Evolutionary conservation across 495 filamentous ascomycete species (phyloP).

Genomic region (Aspergillus bertholletiae): DNA sequence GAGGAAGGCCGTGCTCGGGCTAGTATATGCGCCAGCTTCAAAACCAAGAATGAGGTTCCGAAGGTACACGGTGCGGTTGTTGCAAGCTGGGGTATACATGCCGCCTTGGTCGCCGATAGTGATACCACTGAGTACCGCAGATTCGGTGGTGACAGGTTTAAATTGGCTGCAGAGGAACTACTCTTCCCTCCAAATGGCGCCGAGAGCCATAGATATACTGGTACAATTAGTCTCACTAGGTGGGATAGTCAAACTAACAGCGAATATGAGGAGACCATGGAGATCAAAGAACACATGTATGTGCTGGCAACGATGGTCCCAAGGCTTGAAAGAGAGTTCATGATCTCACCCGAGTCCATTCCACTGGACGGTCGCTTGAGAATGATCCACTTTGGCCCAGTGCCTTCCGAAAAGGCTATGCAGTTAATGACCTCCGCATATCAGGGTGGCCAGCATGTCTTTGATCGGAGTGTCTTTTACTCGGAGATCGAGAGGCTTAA

Average conservation of each 20-base stretch:
- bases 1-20: conserved; percentile 34
- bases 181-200: conserved; percentile 57
- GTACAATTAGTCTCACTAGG: conserved; percentile 45
- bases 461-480: conserved; percentile 60
- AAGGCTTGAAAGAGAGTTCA: conserved; percentile 74
- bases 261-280: conserved; percentile 26
- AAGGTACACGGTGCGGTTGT: conserved; percentile 75
- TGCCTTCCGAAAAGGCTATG: conserved; percentile 62
- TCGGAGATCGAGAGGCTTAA: conserved; percentile 57
- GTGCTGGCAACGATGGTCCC: conserved; percentile 71
- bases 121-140: conserved; percentile 75
- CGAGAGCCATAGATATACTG: conserved; percentile 65
- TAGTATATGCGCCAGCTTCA: conserved; percentile 8
- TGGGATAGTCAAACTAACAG: conserved; percentile 18
- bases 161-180: conserved; percentile 74
- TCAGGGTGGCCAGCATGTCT: conserved; percentile 66
- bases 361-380: conserved; percentile 65
- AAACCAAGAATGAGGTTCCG: conserved; percentile 19
- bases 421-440: conserved; percentile 75
- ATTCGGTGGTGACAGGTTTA: conserved; percentile 72
- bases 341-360: conserved; percentile 66
- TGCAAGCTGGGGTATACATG: conserved; percentile 83
- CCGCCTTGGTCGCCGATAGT: conserved; percentile 80
- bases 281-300: conserved; percentile 59
- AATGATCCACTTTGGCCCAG: conserved; percentile 69